These are phyloP conservation scores for Deinandra increscens DNA, from an alignment of 129 eudicot genomes.

Conservation along the genomic window DNA sequence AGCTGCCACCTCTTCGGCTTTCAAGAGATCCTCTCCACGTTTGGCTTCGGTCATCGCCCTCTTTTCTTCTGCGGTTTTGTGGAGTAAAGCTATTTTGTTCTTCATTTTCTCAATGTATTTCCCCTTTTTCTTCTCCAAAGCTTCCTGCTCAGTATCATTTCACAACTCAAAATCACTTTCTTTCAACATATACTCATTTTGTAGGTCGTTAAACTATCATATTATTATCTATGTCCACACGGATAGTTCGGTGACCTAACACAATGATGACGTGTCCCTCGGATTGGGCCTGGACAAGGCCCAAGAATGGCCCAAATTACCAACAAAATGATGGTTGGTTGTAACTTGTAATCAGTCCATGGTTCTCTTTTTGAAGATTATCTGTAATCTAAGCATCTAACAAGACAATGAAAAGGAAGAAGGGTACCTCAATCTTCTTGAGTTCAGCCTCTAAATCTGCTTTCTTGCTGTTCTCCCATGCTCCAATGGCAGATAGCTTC, in stretches of 20 bases:
- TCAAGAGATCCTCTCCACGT: slow-evolving; percentile 72
- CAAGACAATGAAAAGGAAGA: background rate
- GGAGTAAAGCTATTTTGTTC: slow-evolving; percentile 62
- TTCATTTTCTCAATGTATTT: slow-evolving; percentile 63
- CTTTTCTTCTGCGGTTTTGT: slow-evolving; percentile 81
- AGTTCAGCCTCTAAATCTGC: slow-evolving; percentile 78
- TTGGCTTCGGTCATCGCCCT: slow-evolving; percentile 72
- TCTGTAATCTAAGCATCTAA: background rate
- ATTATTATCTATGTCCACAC: background rate
- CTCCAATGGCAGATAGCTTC: slow-evolving; percentile 51
- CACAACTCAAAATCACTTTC: background rate
- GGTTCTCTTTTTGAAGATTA: background rate
- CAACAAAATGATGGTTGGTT: background rate
- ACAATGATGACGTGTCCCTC: background rate
- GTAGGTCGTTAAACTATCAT: background rate
- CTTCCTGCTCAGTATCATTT: slow-evolving; percentile 46
- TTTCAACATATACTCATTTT: slow-evolving; percentile 1
- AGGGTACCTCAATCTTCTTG: slow-evolving; percentile 68
- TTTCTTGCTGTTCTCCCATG: slow-evolving; percentile 95
- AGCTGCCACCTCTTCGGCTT: slow-evolving; percentile 80
- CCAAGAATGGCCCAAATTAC: background rate
- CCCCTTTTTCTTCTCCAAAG: slow-evolving; percentile 82
- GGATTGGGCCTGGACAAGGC: no score
- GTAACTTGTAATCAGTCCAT: background rate
- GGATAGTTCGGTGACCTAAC: background rate